Evolutionary conservation across 169 alveolate species (phyloP).

Genomic region (Plasmodium cynomolgi): DNA sequence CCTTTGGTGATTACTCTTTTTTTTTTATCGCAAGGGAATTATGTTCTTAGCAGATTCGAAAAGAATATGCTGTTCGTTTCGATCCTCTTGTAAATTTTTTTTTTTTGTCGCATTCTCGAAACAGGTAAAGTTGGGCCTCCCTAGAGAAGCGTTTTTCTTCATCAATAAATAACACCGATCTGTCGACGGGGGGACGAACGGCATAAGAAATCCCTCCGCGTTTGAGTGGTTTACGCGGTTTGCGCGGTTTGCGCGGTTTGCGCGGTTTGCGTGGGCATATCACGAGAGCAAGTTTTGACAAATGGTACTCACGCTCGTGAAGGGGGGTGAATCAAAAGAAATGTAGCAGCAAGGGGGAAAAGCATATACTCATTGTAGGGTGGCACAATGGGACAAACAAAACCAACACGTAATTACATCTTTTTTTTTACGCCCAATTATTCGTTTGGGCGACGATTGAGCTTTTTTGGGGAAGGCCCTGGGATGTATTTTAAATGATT

Average conservation of each 20-base stretch:
- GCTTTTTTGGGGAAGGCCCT: neutral
- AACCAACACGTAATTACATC: neutral
- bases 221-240: neutral
- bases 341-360: neutral
- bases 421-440: neutral
- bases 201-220: neutral
- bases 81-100: neutral
- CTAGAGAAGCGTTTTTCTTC: neutral
- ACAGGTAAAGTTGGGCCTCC: neutral
- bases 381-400: neutral
- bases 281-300: neutral
- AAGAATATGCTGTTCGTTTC: neutral
- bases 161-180: neutral
- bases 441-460: neutral
- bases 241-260: neutral
- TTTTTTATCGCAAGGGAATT: neutral
- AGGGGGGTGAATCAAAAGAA: neutral
- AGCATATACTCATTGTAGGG: neutral
- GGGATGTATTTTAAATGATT: neutral
- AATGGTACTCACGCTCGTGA: neutral
- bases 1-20: neutral
- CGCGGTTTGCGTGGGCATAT: neutral
- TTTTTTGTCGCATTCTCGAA: neutral
- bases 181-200: neutral
- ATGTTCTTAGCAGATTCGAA: neutral